These are phyloP conservation scores for Plasmodium gonderi DNA, from an alignment of 169 alveolate genomes.

Conservation along the genomic window DNA sequence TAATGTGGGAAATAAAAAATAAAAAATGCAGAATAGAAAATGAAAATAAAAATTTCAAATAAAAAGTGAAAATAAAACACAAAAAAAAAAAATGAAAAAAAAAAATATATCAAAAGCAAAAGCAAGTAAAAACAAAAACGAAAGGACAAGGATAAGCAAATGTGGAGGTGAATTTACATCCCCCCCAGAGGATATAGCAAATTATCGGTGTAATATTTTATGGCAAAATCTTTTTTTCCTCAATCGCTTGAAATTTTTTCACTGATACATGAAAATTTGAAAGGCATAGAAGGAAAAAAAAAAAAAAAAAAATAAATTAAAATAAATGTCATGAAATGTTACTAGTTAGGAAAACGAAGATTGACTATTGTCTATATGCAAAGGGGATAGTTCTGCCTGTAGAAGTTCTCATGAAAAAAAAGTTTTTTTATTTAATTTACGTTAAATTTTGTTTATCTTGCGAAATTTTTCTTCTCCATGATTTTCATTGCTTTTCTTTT, in stretches of 20 bases:
- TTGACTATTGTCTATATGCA: slow-evolving; percentile 5
- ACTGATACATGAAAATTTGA: background rate
- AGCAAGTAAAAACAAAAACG: background rate
- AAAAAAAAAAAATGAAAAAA: background rate
- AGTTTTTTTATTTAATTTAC: background rate
- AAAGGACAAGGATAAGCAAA: background rate
- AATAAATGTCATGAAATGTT: background rate
- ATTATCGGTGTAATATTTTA: background rate
- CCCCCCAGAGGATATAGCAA: background rate
- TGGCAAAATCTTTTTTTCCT: background rate
- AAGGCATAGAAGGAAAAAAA: background rate
- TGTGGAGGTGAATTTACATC: background rate
- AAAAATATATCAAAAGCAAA: background rate
- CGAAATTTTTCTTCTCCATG: background rate
- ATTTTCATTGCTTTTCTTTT: background rate
- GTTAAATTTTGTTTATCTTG: background rate
- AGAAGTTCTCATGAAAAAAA: background rate
- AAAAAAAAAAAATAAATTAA: background rate
- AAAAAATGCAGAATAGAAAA: background rate
- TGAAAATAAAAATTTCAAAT: background rate
- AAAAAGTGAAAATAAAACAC: background rate
- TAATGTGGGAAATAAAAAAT: too few relatives aligned
- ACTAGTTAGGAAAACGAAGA: background rate
- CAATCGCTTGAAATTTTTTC: background rate
- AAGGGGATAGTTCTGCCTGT: background rate